Evolutionary conservation across 495 filamentous ascomycete species (phyloP), one percentile per base, ranked within the genome.

Genomic region (Penicillium paxilli): DNA sequence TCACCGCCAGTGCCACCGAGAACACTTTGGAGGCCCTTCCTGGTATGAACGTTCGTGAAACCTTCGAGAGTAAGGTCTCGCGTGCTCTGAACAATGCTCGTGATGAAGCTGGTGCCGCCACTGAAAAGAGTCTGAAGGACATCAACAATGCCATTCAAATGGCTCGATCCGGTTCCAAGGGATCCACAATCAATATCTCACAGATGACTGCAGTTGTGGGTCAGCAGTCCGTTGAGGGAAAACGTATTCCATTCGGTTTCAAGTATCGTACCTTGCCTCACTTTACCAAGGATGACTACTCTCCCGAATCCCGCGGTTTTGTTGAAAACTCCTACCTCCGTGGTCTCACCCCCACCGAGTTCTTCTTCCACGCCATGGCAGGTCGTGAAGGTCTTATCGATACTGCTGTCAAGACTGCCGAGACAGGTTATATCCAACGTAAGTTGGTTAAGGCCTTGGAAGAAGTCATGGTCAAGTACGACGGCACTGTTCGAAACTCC

Each of bases 331-430:
- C 94, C 0, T 99, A 99, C 62, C 83, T 99, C 23, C 89, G 94
- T 78, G 94, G 94, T 30, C 75, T 99, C 53, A 99, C 94, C 0
- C 92, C 94, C 2, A 87, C 88, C 1, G 94, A 99, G 62, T 99
- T 98, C 71, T 99, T 96, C 80, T 99, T 99, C 81, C 94, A 99
- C 77, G 94, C 94, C 59, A 99, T 99, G 94, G 94, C 94, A 75
- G 94, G 94, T 89, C 87, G 94, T 76, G 94, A 99, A 73, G 94
- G 94, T 94, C 80, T 99, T 41, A 99, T 99, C 61, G 94, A 99
- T 83, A 99, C 94, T 19, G 94, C 94, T 61, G 94, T 99, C 67
- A 99, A 99, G 81, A 99, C 94, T 54, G 94, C 94, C 28, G 94
- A 99, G 66, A 99, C 94, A 37, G 94, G 94, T 74, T 99, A 99